These are phyloP conservation scores for Teunomyces panamensis DNA, from an alignment of 805 yeast genomes.

Conservation along the genomic window DNA sequence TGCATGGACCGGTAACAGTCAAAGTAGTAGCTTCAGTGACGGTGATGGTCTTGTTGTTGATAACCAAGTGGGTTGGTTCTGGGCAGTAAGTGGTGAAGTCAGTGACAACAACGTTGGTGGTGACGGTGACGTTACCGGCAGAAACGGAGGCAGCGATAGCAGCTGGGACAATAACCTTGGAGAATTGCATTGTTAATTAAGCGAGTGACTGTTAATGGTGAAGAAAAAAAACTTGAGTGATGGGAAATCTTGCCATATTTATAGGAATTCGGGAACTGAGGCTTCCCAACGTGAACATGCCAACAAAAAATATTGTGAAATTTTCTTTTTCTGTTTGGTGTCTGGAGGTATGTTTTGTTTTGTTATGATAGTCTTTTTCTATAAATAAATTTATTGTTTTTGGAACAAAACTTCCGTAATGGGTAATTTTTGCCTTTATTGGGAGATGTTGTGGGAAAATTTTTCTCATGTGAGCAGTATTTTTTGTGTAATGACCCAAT, in stretches of 20 bases:
- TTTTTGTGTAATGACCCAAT: background rate
- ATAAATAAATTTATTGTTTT: background rate
- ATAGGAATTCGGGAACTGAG: background rate
- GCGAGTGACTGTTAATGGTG: slow-evolving; percentile 1
- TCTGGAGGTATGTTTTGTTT: background rate
- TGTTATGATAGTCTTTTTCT: background rate
- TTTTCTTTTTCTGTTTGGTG: background rate
- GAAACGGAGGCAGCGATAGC: slow-evolving; percentile 44
- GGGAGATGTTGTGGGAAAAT: background rate
- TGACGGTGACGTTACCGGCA: slow-evolving; percentile 47
- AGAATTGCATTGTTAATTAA: slow-evolving; percentile 32
- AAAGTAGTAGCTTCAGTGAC: slow-evolving; percentile 78
- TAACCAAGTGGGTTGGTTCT: slow-evolving; percentile 59
- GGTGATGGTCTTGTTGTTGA: slow-evolving; percentile 68
- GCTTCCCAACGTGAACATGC: background rate
- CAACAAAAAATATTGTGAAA: background rate
- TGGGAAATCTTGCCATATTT: slow-evolving; percentile 4
- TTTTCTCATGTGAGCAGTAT: background rate
- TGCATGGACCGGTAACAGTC: slow-evolving; percentile 87
- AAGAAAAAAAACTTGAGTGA: background rate
- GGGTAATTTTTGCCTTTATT: background rate
- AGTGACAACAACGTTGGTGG: slow-evolving; percentile 59
- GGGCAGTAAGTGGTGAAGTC: slow-evolving; percentile 84
- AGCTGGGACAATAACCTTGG: slow-evolving; percentile 33
- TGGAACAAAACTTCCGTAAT: background rate